Evolutionary conservation across 2,329 filamentous ascomycete species (phyloP).

Genomic region (Cyphellophora attinorum): DNA sequence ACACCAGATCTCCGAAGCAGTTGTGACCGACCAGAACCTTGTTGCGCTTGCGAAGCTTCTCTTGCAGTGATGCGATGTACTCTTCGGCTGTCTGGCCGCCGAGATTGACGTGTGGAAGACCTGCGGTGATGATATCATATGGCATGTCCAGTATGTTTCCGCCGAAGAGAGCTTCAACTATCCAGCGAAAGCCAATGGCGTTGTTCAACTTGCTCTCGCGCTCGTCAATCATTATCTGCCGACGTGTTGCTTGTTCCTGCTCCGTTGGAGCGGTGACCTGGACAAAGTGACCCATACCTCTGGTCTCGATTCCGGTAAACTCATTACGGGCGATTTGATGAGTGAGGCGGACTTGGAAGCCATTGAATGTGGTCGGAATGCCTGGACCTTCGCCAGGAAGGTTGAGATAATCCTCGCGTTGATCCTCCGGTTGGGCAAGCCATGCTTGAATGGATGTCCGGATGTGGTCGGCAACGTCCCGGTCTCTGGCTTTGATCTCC

Average conservation of each 20-base stretch:
- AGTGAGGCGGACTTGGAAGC: conserved; percentile 55
- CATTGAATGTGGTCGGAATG: conserved; percentile 32
- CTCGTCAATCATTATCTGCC: conserved; percentile 17
- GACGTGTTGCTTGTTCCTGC: conserved; percentile 22
- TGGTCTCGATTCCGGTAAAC: conserved; percentile 34
- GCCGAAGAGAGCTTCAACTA: conserved; percentile 35
- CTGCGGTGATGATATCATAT: conserved; percentile 22
- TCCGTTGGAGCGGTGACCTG: conserved; percentile 30
- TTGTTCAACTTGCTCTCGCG: conserved; percentile 23
- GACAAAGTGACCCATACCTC: conserved; percentile 28
- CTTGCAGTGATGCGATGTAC: conserved; percentile 25
- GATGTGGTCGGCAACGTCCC: conserved; percentile 36
- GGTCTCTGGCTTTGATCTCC: conserved; percentile 42
- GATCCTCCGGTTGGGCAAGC: conserved; percentile 33
- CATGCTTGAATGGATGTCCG: conserved; percentile 27
- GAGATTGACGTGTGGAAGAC: conserved; percentile 14
- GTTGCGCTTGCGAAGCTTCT: conserved; percentile 34
- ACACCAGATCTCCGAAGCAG: conserved; percentile 53
- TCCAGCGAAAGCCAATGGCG: conserved; percentile 35
- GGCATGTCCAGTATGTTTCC: conserved; percentile 29
- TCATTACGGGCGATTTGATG: conserved; percentile 58
- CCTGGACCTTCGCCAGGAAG: conserved; percentile 25
- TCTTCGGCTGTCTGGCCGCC: conserved; percentile 17
- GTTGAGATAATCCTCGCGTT: conserved; percentile 32
- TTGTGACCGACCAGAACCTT: conserved; percentile 54